phyloP scores from a whole-genome alignment of 495 filamentous ascomycete species.

The Aspergillus haitiensis region DNA sequence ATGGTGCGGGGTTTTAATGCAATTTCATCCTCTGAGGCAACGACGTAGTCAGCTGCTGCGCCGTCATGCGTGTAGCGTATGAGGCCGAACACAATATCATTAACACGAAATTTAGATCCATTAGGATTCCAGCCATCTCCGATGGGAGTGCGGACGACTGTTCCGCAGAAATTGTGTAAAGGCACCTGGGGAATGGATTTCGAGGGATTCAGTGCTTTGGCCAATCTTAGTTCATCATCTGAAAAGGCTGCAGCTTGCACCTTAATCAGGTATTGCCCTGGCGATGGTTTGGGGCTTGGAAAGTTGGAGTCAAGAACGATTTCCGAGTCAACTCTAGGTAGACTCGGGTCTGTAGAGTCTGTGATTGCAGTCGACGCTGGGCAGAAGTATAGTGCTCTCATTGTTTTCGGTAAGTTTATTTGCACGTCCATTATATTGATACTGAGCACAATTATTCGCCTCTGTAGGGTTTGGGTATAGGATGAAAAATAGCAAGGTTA shows the following conservation, averaged over 20 bases:
- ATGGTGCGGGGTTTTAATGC: constrained; percentile 50
- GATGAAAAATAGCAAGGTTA: no score
- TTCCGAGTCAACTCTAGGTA: constrained; percentile 25
- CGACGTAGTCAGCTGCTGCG: constrained; percentile 51
- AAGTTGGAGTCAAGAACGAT: constrained; percentile 39
- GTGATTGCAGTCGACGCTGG: constrained; percentile 26
- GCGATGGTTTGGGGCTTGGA: constrained; percentile 41
- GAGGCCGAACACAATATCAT: constrained; percentile 55
- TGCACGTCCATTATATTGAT: constrained; percentile 38
- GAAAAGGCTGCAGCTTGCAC: constrained; percentile 57
- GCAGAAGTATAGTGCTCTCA: constrained; percentile 45
- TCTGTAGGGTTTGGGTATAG: no score
- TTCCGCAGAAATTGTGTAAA: constrained; percentile 58
- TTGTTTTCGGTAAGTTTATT: constrained; percentile 36
- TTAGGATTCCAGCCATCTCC: constrained; percentile 37
- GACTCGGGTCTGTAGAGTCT: constrained; percentile 13
- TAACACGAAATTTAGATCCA: constrained; percentile 47
- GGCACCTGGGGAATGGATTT: constrained; percentile 51
- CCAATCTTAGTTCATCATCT: constrained; percentile 53
- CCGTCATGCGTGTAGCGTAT: constrained; percentile 49
- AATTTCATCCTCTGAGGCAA: constrained; percentile 52
- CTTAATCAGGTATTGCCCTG: constrained; percentile 58
- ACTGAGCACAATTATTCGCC: neutral
- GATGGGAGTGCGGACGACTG: constrained; percentile 48
- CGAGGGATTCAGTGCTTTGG: constrained; percentile 44